Evolutionary conservation across 164 flowering plant species (phyloP).

Genomic region (Stephania yunnanensis): DNA sequence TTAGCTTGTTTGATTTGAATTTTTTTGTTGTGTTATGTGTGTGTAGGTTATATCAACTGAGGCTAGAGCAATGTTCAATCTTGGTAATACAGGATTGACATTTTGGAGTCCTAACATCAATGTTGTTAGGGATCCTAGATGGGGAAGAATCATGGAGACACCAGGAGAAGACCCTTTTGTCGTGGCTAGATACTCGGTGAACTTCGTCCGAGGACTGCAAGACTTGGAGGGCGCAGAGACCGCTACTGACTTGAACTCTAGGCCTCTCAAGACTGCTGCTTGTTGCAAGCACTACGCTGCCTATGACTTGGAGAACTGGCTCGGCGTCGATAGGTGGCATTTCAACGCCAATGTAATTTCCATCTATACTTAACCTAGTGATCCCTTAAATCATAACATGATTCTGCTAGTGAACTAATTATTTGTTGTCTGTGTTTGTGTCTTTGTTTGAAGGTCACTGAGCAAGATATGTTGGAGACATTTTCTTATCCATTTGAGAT

Average conservation of each 20-base stretch:
- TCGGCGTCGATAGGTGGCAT: slow-evolving; percentile 15
- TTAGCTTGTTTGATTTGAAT: neutral
- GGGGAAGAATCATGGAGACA: slow-evolving; percentile 20
- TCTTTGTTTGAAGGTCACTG: neutral
- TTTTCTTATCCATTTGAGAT: slow-evolving; percentile 18
- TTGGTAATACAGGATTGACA: slow-evolving; percentile 11
- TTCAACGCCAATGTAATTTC: slow-evolving; percentile 17
- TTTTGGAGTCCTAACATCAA: slow-evolving; percentile 26
- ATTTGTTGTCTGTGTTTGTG: neutral
- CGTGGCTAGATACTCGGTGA: slow-evolving; percentile 9
- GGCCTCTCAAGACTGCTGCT: slow-evolving; percentile 20
- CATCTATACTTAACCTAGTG: too few species aligned
- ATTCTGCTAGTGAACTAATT: neutral
- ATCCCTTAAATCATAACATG: too few species aligned
- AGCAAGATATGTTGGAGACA: slow-evolving; percentile 5
- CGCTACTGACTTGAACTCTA: slow-evolving; percentile 5
- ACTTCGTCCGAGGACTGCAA: slow-evolving; percentile 20
- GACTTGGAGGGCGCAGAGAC: slow-evolving; percentile 13
- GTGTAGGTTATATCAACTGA: slow-evolving; percentile 14
- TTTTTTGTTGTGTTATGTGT: neutral
- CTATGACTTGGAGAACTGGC: slow-evolving; percentile 23
- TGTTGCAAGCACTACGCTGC: slow-evolving; percentile 25
- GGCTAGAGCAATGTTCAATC: slow-evolving; percentile 13
- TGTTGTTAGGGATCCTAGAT: slow-evolving; percentile 21
- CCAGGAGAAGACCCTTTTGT: slow-evolving; percentile 22